These are phyloP conservation scores for Trichoderma brevicompactum DNA, from an alignment of 2,329 filamentous ascomycete species.

Conservation along the genomic window DNA sequence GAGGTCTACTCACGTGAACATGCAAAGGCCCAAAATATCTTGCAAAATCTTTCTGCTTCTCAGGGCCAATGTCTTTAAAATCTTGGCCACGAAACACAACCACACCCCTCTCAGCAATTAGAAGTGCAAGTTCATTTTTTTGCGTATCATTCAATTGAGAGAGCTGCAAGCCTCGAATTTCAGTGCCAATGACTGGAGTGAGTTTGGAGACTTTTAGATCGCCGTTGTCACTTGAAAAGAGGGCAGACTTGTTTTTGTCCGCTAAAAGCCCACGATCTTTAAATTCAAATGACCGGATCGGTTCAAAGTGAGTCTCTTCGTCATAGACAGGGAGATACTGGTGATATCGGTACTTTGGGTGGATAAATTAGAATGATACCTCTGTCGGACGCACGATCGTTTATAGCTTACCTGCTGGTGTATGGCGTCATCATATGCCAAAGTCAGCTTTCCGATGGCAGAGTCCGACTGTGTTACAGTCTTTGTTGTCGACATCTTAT, in stretches of 20 bases:
- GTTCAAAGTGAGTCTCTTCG: conserved; percentile 22
- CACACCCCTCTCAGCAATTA: conserved; percentile 52
- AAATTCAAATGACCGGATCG: conserved; percentile 26
- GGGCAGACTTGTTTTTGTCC: conserved; percentile 50
- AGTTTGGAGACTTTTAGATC: conserved; percentile 46
- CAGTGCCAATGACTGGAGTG: conserved; percentile 50
- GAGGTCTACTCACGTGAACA: conserved; percentile 2
- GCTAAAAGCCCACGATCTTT: conserved; percentile 46
- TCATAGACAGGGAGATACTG: conserved; percentile 22
- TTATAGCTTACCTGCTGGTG: conserved; percentile 7
- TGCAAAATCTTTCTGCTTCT: conserved; percentile 21
- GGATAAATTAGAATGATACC: neutral
- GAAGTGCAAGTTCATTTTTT: conserved; percentile 55
- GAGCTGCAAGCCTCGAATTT: conserved; percentile 48
- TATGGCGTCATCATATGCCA: conserved; percentile 21
- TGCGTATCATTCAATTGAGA: conserved; percentile 50
- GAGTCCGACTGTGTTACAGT: conserved; percentile 2
- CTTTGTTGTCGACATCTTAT: conserved; percentile 20
- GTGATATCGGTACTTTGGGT: conserved; percentile 10
- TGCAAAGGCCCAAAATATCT: conserved; percentile 23
- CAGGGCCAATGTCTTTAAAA: conserved; percentile 36
- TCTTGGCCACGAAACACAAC: conserved; percentile 55
- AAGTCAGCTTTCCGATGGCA: conserved; percentile 7
- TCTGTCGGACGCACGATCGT: no score
- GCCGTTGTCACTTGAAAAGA: conserved; percentile 39